phyloP scores from a whole-genome alignment of 352 stramenopile genomes.

The Pythium apleroticum region DNA sequence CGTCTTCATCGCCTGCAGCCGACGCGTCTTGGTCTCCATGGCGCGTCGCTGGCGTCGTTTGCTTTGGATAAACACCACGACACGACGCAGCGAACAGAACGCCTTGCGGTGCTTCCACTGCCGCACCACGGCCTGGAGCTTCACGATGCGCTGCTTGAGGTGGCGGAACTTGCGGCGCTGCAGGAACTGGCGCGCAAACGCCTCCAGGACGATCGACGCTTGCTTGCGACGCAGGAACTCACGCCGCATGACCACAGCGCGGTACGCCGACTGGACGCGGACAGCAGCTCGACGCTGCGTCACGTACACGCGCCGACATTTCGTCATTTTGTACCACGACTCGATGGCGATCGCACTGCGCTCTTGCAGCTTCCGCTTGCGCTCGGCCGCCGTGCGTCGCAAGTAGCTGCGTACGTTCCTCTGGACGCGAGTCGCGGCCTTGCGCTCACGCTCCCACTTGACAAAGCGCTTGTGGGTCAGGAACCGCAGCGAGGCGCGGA shows the following conservation, averaged over 20 bases:
- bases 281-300: conserved; percentile 32
- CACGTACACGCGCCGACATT: conserved; percentile 33
- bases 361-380: conserved; percentile 46
- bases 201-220: conserved; percentile 60
- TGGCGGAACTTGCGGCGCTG: conserved; percentile 59
- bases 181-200: conserved; percentile 70
- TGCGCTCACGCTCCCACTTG: conserved; percentile 33
- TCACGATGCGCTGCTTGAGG: conserved; percentile 68
- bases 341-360: conserved; percentile 45
- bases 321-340: conserved; percentile 60
- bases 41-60: conserved; percentile 39
- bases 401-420: conserved; percentile 53
- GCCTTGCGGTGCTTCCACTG: conserved; percentile 39
- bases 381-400: conserved; percentile 58
- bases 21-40: conserved; percentile 19
- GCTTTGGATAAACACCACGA: conserved; percentile 48
- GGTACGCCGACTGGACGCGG: conserved; percentile 50
- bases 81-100: conserved; percentile 30
- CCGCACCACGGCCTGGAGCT: conserved; percentile 57
- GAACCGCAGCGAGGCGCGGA: conserved; percentile 36
- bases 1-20: conserved; percentile 32
- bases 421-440: conserved; percentile 45
- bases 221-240: conserved; percentile 47
- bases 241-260: conserved; percentile 38
- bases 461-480: conserved; percentile 46